A percentile compares a stretch with the other conserved stretches of the same genome.
phyloP scores from a whole-genome alignment of 129 eudicot species.

The Chrysanthemum lavandulifolium region DNA sequence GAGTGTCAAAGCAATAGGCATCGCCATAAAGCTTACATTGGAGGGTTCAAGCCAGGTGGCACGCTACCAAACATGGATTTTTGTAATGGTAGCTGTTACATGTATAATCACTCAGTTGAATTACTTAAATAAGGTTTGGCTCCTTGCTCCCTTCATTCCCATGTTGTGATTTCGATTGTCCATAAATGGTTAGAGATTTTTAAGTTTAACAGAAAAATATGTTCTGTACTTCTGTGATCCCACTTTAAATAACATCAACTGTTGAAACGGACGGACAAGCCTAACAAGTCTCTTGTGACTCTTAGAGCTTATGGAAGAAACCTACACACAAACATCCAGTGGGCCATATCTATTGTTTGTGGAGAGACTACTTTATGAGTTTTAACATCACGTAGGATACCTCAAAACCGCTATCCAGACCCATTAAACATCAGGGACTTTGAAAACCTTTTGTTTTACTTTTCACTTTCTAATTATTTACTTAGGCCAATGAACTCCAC shows the following conservation, averaged over 20 bases:
- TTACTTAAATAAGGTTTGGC: constrained; percentile 70
- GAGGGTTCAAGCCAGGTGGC: constrained; percentile 78
- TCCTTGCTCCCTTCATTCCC: constrained; percentile 3
- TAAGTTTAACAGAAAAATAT: too few species aligned
- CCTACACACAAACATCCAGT: neutral
- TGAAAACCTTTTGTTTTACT: neutral
- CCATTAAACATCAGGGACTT: neutral
- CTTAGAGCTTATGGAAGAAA: too few species aligned
- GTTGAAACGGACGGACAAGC: too few species aligned
- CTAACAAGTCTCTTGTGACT: too few species aligned
- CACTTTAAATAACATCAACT: too few species aligned
- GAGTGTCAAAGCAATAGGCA: constrained; percentile 83
- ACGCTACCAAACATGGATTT: constrained; percentile 70
- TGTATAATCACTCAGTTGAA: constrained; percentile 71
- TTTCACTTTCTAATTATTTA: neutral
- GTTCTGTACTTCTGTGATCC: too few species aligned
- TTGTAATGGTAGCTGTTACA: constrained; percentile 68
- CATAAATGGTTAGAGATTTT: neutral
- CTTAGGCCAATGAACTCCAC: neutral
- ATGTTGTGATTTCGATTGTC: neutral
- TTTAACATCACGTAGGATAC: neutral
- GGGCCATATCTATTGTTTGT: neutral
- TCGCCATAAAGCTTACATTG: constrained; percentile 75
- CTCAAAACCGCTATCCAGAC: neutral
- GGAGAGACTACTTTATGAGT: constrained; percentile 1